A percentile compares a stretch with the other conserved stretches of the same genome.
Conservation (phyloP, 805 yeast species). For the Hanseniaspora clermontiae region DNA sequence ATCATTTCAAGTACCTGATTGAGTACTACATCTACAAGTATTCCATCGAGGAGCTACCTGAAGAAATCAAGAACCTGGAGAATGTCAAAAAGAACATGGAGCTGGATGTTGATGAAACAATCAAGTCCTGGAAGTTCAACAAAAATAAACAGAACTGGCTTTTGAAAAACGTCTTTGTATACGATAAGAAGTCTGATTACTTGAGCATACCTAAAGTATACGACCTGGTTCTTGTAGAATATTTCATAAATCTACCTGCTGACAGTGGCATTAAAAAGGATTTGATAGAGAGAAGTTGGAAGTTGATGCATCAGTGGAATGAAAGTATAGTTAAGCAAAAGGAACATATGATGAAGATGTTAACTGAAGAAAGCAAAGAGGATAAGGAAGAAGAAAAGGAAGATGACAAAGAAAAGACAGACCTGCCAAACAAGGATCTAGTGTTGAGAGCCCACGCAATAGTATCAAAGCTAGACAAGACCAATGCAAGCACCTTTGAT, state of each 20-base stretch:
- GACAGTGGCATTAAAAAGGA: conserved; percentile 18
- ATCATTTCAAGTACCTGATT: conserved; percentile 27
- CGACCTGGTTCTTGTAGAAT: conserved; percentile 22
- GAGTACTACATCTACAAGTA: conserved; percentile 24
- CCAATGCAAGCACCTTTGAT: not conserved
- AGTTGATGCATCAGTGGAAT: conserved; percentile 21
- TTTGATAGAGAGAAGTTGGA: conserved; percentile 18
- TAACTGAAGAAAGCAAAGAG: conserved; percentile 16
- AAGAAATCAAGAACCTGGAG: conserved; percentile 16
- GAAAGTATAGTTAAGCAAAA: conserved; percentile 20
- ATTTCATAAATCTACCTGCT: conserved; percentile 24
- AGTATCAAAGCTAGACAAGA: conserved; percentile 16
- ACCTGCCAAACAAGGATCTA: conserved; percentile 21
- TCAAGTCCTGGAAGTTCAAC: conserved; percentile 27
- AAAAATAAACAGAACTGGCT: conserved; percentile 30
- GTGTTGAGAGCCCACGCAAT: conserved; percentile 19
- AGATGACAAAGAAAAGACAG: conserved; percentile 11
- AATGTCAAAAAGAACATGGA: conserved; percentile 20
- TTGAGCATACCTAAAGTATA: conserved; percentile 22
- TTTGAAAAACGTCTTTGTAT: conserved; percentile 23
- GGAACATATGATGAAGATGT: conserved; percentile 19
- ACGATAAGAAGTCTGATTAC: conserved; percentile 12
- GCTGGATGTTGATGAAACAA: conserved; percentile 11
- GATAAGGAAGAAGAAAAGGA: not conserved
- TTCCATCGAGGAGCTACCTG: conserved; percentile 19